Base-by-base conservation (phyloP, 2,329 filamentous ascomycete genomes). In the Pestalotiopsis sp. region DNA sequence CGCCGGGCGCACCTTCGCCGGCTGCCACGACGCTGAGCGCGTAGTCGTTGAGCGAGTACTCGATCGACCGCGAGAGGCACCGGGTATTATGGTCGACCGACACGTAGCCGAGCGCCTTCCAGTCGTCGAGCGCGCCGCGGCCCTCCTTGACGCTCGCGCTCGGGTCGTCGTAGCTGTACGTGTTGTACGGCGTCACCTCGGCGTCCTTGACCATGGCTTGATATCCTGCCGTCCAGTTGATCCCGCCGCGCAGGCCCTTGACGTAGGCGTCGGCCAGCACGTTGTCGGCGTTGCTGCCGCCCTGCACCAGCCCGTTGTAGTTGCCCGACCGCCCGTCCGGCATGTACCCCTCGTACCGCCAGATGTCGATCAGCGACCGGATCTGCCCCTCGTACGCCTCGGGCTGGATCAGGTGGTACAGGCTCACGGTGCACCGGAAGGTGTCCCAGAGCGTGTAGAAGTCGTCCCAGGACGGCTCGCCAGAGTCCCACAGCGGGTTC, bases 221-320 rank as follows among this genome's bases (percentile, higher is more conserved):
- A 68, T 84, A 85, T 11, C 79, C 83, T 59, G 81, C 80, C 14
- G 77, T 75, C 86, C 86, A 88, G 36, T 72, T 66, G 23, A 71
- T 61, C 3, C 52, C 69, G 11, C 68, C 67, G 4, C 69, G 57
- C 17, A 69, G 79, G 1, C 85, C 83, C 72, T 88, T 88, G 13
- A 87, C 80, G 65, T 84, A 88, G 0, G 85, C 86, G 72, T 89
- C 86, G 3, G 85, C 86, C n/a, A 89, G 81, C 3, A 88, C 81
- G 61, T 86, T 87, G 71, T 88, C 86, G 1, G 85, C 85, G 66
- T 88, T 87, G 14, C 83, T 86, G 7, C 86, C 86, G 11, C 85
- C 86, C 73, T 88, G 86, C 0, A 83, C 82, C 7, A 83, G 81
- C 12, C 86, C 86, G 66, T 87, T 88, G 77, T 80, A 87, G 73